Evolutionary conservation across 2,329 filamentous ascomycete species (phyloP), one percentile per base, ranked within the genome.

Genomic region (Zymoseptoria pseudotritici): DNA sequence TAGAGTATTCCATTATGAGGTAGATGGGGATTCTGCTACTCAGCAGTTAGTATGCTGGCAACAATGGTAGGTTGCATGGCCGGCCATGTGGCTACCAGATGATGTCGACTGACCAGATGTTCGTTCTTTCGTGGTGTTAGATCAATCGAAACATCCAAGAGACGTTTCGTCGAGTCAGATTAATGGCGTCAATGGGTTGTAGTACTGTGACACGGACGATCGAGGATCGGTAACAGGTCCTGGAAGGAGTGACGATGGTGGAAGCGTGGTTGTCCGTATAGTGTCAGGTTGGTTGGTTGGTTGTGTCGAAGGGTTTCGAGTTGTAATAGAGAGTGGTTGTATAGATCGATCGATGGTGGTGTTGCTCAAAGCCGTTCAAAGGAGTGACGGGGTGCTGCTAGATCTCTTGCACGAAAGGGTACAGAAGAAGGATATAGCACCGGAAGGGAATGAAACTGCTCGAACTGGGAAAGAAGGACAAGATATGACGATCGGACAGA

Each of bases 1-100:
- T 76, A 73, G 71, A 59, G 68, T 73, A 72, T 56, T 74, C 72
- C 72, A 74, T 74, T 64, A 61, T 61, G 51, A 58, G 50, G 50
- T 53, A 55, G 22, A 13, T 22, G 50, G 49, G 46, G 50, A 54
- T 63, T 57, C 36, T 64, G 63, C 61, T 63, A 61, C 63, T 59
- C 58, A 58, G 58, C 59, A 53, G 66, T 65, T 60, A 64, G 62
- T 55, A 59, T 54, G 50, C 55, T n/a, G 17, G 17, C 36, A 17
- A 42, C 36, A 17, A 5, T 42, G 51, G 59, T 50, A 61, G 58
- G 53, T 63, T 58, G 58, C 58, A 50, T 55, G 58, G 55, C 62
- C 58, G 59, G 53, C 59, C 58, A 54, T 59, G 57, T 65, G 57
- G 61, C 61, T 59, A 56, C 50, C 59, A 59, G 26, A 57, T 22